Percentiles rank a stretch among this genome's conserved stretches.
These are phyloP conservation scores for Coemansia sp. DNA, from an alignment of 192 early-diverging fungal genomes.

Conservation along the genomic window DNA sequence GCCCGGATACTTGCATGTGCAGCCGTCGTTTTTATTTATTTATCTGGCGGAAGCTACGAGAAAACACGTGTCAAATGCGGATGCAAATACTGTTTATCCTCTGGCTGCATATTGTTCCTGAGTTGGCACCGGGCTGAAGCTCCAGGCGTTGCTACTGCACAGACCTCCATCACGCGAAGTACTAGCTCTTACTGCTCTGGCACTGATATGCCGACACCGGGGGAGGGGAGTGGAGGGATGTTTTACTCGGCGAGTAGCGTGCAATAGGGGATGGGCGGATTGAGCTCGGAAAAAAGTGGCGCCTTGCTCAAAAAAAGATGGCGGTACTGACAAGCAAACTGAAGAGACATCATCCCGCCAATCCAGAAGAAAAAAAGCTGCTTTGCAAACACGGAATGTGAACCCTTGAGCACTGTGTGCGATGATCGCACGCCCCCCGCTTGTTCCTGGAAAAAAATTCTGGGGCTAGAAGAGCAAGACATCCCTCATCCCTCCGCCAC, in stretches of 20 bases:
- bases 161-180: not conserved
- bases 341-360: not conserved
- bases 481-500: not conserved
- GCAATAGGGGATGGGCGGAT: not conserved
- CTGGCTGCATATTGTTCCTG: not conserved
- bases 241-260: not conserved
- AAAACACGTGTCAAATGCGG: conserved; percentile 2
- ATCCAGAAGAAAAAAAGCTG: not conserved
- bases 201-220: not conserved
- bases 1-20: conserved; percentile 9
- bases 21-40: not conserved
- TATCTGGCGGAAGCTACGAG: not conserved
- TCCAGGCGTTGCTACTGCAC: not conserved
- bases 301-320: not conserved
- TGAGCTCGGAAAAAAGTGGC: not conserved
- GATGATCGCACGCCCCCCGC: conserved; percentile 4
- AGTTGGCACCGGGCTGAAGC: conserved; percentile 4
- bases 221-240: not conserved
- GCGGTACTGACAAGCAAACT: not conserved
- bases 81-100: not conserved
- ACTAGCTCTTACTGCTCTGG: not conserved
- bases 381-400: not conserved
- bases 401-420: conserved; percentile 2
- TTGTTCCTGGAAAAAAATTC: not conserved
- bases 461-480: not conserved